Evolutionary conservation across 1,284 basidiomycete genomes (phyloP), one percentile per base, ranked within the genome.

Genomic region (Ganoderma lucidum): DNA sequence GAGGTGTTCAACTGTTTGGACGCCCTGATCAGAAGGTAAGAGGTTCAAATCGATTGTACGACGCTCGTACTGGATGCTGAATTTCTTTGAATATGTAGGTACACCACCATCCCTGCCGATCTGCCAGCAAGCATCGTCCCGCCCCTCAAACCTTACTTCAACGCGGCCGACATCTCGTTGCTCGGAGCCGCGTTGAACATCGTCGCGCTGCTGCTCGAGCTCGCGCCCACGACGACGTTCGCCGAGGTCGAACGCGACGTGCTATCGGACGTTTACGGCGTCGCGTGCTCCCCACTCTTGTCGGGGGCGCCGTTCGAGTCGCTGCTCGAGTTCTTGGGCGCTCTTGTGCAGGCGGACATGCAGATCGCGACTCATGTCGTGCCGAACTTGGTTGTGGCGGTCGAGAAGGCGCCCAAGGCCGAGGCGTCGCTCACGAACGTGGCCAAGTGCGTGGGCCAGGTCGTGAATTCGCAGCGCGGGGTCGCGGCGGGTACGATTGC

Each of bases 1-100:
- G 94, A 95, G 55, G 85, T 94, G 1, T 97, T 99, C 80, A 85
- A 85, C 48, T 93, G 93, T 67, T 81, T 99, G 69, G 89, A 93
- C 66, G 89, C 90, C 17, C 83, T 97, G 51, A 79, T 97, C 48
- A 86, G 84, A 71, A 88, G 90, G 91, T 92, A 76, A 55, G 80
- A 12, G 71, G 37, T 10, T 51, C 32, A 45, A 15, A 63, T 19
- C 30, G 23, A 70, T 32, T 6, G 5, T 56, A 72, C 23, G 35
- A 23, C 14, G 48, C 55, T 2, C 35, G 37, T 3, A 44, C 32
- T 28, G 6, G n/a, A 6, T 45, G 53, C 64, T 64, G 41, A 67
- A 23, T 23, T 66, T 48, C 23, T 51, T 28, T 2, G 35, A 69
- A 74, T 75, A 58, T 37, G 17, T 66, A 94, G 93, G 76, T 91